Percentiles rank a stretch among this genome's conserved stretches.
These are phyloP conservation scores for Dryadomyces quercus-mongolicae DNA, from an alignment of 2,329 filamentous ascomycete genomes.

Conservation along the genomic window DNA sequence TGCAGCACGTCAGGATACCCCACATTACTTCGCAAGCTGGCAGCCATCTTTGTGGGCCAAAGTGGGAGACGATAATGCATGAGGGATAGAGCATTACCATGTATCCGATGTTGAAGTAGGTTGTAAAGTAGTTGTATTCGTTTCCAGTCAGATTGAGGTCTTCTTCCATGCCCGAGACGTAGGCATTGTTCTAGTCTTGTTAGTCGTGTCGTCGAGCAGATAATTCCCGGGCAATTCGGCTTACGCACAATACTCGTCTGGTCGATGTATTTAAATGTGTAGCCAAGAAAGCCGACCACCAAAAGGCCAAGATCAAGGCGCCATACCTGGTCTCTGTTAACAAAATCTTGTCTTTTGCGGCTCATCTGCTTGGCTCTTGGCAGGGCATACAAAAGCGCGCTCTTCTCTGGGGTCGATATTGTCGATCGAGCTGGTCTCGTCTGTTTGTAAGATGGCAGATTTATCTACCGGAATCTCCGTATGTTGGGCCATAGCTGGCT, in stretches of 20 bases:
- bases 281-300: conserved; percentile 25
- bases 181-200: conserved; percentile 24
- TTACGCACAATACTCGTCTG: conserved; percentile 20
- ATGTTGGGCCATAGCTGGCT: too few species aligned
- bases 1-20: conserved; percentile 6
- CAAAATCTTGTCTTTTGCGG: background rate
- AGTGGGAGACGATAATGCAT: conserved; percentile 7
- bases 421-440: background rate
- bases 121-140: conserved; percentile 27
- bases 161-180: conserved; percentile 32
- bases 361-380: background rate
- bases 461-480: too few species aligned
- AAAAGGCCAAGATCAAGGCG: conserved; percentile 12
- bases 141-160: conserved; percentile 28
- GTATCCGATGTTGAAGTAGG: conserved; percentile 15
- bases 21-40: conserved; percentile 2
- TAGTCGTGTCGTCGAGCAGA: too few species aligned
- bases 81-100: conserved; percentile 8
- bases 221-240: background rate
- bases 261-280: conserved; percentile 31
- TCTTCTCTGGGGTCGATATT: background rate
- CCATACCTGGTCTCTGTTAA: conserved; percentile 1
- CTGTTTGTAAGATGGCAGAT: too few species aligned
- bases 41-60: conserved; percentile 4
- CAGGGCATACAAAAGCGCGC: background rate